phyloP scores from a whole-genome alignment of 805 yeast species.

The Peterozyma toletana region DNA sequence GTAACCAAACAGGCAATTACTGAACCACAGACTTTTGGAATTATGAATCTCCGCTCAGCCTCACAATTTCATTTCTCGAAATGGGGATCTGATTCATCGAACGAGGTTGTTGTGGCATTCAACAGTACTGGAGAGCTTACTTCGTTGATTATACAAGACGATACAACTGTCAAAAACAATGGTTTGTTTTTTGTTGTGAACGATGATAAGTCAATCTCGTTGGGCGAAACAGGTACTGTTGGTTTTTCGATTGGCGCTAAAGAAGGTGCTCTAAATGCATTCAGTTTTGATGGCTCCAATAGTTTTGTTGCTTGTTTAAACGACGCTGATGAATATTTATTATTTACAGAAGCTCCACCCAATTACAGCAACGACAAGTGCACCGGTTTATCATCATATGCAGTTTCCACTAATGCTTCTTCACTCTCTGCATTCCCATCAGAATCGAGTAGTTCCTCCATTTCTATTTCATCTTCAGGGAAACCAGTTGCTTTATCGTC shows the following conservation, averaged over 20 bases:
- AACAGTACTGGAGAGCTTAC: not conserved
- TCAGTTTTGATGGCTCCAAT: constrained; percentile 2
- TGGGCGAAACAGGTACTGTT: constrained; percentile 2
- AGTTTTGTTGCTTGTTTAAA: constrained; percentile 3
- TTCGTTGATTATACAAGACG: not conserved
- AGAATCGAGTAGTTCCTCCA: not conserved
- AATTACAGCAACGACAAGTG: not conserved
- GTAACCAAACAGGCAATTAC: not conserved
- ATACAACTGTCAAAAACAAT: constrained; percentile 3
- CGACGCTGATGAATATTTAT: constrained; percentile 1
- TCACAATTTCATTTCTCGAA: constrained; percentile 3
- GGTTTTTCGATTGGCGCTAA: constrained; percentile 5
- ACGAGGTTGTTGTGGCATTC: not conserved
- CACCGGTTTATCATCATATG: constrained; percentile 5
- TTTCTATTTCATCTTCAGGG: not conserved
- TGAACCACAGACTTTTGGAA: constrained; percentile 1
- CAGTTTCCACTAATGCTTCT: not conserved
- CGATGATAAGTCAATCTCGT: constrained; percentile 4
- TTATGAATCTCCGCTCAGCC: constrained; percentile 8
- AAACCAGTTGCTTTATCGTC: not conserved
- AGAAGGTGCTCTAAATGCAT: constrained; percentile 3
- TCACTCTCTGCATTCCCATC: not conserved
- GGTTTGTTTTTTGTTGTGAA: constrained; percentile 4
- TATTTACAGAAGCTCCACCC: constrained; percentile 1
- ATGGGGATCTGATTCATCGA: constrained; percentile 2